Conservation (phyloP, 805 yeast genomes). For the Torulaspora microellipsoides region DNA sequence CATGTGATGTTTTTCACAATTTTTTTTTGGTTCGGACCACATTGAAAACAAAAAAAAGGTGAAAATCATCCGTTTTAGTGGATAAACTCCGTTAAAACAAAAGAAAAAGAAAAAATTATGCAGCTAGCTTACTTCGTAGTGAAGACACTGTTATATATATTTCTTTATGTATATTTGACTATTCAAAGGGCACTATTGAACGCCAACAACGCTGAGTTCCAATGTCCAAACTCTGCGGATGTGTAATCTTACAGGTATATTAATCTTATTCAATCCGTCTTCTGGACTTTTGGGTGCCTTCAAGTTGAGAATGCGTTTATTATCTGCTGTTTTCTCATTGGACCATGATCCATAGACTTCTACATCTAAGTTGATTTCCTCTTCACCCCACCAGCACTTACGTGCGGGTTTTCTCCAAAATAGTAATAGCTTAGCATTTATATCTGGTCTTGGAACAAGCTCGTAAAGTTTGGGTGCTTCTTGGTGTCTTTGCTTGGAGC, state of each 20-base stretch:
- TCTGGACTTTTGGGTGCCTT: conserved; percentile 8
- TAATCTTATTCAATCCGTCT: conserved; percentile 18
- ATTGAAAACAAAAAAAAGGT: too few relatives aligned
- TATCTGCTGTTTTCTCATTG: conserved; percentile 2
- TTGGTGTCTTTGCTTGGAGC: conserved; percentile 35
- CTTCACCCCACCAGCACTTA: conserved; percentile 96
- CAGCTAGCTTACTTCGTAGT: too few relatives aligned
- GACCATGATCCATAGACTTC: conserved; percentile 30
- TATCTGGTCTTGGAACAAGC: conserved; percentile 33
- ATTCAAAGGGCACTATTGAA: conserved; percentile 35
- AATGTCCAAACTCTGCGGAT: conserved; percentile 95
- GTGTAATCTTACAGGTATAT: conserved; percentile 62
- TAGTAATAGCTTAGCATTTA: conserved; percentile 62
- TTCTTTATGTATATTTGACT: too few relatives aligned
- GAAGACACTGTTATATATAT: too few relatives aligned
- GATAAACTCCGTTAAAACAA: too few relatives aligned
- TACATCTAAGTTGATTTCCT: conserved; percentile 43
- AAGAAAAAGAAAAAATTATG: too few relatives aligned
- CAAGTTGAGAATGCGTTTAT: conserved; percentile 4
- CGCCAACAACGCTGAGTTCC: conserved; percentile 86
- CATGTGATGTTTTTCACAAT: too few relatives aligned
- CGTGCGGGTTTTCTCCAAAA: conserved; percentile 99
- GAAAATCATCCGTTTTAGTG: too few relatives aligned
- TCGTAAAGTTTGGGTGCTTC: conserved; percentile 30
- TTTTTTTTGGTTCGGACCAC: too few relatives aligned